Conservation (phyloP, 805 yeast species). For the Saccharomycopsis olivae region DNA sequence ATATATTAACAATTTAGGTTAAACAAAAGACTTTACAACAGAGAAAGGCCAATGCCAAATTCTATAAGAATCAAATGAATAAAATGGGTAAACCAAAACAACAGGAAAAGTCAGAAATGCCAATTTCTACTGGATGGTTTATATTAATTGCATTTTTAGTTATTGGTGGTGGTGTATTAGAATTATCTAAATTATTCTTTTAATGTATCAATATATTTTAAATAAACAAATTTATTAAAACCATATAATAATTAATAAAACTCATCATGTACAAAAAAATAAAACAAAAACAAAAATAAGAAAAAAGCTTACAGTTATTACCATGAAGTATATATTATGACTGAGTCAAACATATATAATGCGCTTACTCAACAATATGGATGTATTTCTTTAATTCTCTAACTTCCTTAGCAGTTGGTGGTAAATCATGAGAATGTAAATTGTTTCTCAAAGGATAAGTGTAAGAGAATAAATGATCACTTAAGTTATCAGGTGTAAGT, state of each 20-base stretch:
- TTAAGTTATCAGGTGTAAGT: conserved; percentile 44
- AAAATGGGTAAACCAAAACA: conserved; percentile 34
- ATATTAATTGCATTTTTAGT: conserved; percentile 32
- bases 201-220: conserved; percentile 11
- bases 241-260: background rate
- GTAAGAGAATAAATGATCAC: conserved; percentile 38
- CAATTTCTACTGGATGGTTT: conserved; percentile 32
- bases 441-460: conserved; percentile 27
- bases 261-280: too few species aligned
- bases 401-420: conserved; percentile 29
- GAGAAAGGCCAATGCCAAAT: conserved; percentile 35
- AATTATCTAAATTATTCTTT: conserved; percentile 29
- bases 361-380: conserved; percentile 16
- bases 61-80: conserved; percentile 30
- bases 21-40: conserved; percentile 37
- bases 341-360: too few species aligned
- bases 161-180: conserved; percentile 38
- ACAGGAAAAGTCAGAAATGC: conserved; percentile 23
- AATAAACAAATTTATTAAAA: too few species aligned
- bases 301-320: too few species aligned
- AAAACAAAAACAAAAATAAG: too few species aligned
- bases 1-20: too few species aligned
- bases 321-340: too few species aligned
- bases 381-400: conserved; percentile 22
- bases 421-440: conserved; percentile 30